Evolutionary conservation across 192 early-diverging fungal genomes (phyloP), one percentile per base, ranked within the genome.

Genomic region (Geranomyces michiganensis): DNA sequence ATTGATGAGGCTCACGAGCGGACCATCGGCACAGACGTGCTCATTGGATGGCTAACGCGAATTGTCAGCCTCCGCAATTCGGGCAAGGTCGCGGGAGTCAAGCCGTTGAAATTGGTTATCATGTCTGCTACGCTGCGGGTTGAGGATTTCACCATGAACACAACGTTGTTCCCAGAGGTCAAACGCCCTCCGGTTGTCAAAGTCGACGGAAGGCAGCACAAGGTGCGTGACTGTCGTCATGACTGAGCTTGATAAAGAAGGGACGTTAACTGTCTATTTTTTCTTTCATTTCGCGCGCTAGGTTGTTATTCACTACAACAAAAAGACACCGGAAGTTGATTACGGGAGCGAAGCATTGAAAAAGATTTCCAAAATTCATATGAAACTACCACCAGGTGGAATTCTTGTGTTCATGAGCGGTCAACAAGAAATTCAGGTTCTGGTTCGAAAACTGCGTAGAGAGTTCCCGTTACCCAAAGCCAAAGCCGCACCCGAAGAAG

Each of bases 1-100:
- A 93, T 97, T 44, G 98, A 99, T 76, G 98, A 99, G 78, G 96
- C 98, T 6, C 98, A 99, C 84, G 98, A 98, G 79, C 87, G 98
- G 63, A 96, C 92, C 49, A 82, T 98, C 65, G 97, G 96, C 72
- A 99, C 96, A 0, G 98, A 99, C 75, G 96, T 99, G 24, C 77
- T 99, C 26, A 95, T 99, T 71, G 98, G 98, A 43, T 96, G 96
- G 68, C 79, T 99, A 10, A 93, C 93, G 59, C 88, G 96, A 53
- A 93, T 99, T 30, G 88, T 94, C 8, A 82, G 81, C 19, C 70
- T 99, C 62, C 84, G 98, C 56, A 89, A 90, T 27, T 58, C 68
- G 13, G 80, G 79, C 13, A 82, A 80, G 67, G 70, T 85, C 12
- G 44, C 29, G 22, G 78, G 82, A 30, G 79, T 88, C 51, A 80